A percentile compares a stretch with the other conserved stretches of the same genome.
Conservation (phyloP, 2,329 filamentous ascomycete species). For the Elsinoe ampelina region DNA sequence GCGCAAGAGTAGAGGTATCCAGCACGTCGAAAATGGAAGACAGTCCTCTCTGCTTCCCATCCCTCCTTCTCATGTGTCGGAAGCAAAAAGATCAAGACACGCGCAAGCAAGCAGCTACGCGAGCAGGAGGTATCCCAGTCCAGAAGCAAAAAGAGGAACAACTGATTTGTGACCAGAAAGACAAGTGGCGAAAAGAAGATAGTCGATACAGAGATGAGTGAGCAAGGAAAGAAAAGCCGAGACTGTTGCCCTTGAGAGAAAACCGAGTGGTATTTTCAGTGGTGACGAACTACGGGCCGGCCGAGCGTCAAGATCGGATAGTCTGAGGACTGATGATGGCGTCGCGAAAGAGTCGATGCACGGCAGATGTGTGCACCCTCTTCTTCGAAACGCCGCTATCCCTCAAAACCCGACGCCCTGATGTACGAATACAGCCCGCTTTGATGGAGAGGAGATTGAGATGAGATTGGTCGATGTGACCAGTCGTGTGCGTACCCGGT, state of each 20-base stretch:
- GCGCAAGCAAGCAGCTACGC: neutral
- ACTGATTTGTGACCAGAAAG: neutral
- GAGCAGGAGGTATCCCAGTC: conserved; percentile 6
- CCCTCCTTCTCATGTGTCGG: neutral
- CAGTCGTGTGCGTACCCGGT: neutral
- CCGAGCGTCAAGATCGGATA: conserved; percentile 8
- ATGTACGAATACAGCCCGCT: conserved; percentile 7
- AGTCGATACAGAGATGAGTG: conserved; percentile 2
- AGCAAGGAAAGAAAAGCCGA: neutral
- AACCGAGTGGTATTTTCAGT: neutral
- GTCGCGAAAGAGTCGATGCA: neutral
- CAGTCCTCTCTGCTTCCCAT: neutral
- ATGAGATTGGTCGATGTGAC: neutral
- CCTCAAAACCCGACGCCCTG: neutral
- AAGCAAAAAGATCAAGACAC: neutral
- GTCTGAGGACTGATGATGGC: neutral
- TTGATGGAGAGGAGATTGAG: conserved; percentile 8
- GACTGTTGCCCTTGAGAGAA: neutral
- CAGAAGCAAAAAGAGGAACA: neutral
- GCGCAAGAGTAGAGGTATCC: neutral
- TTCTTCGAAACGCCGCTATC: neutral
- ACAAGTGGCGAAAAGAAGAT: conserved; percentile 11
- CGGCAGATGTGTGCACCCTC: neutral
- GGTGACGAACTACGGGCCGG: conserved; percentile 10
- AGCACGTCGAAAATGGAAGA: neutral